Base-by-base conservation (phyloP, 495 filamentous ascomycete species). In the Xylaria grammica region DNA sequence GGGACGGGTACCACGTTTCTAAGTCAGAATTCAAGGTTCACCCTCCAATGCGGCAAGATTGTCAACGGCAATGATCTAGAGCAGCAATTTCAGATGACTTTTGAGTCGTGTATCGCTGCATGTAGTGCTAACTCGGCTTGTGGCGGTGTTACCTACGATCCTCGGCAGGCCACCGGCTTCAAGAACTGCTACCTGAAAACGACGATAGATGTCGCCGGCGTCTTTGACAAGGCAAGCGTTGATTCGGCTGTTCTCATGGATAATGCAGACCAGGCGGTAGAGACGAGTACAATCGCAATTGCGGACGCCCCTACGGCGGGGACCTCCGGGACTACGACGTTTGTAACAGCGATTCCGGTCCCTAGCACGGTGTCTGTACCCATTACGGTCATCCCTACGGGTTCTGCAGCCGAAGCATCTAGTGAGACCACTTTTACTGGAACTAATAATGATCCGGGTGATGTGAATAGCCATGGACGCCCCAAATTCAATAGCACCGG, bases 141-240 rank as follows among this genome's bases (percentile, higher is more conserved):
- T 45, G 70, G 44, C 0, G 76, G 65, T 19, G 48, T 78, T 1
- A 63, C 67, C 3, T 78, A 70, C 40, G 76, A 78, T 38, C 54
- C 73, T 15, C 69, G 44, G 53, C 65, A 65, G 51, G 42, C 62
- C 8, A 55, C 73, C 19, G 76, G 76, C 32, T 78, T 78, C 64
- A 75, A 70, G 59, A 78, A 78, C 62, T 78, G 76, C 50, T 78
- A 78, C 34, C 57, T 78, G 48, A 78, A 78, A 58, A 67, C 68
- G 22, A 60, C 67, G 11, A 36, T 63, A 4, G 65, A 72, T 36
- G 8, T 59, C n/a, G 53, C 45, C 22, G 26, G 48, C 34, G 40
- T 69, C 3, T 68, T 62, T 11, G 61, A 65, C 0, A 66, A 74
- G 38, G 17, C 44, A 9, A 63, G 72, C 30, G 64, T 75, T 36